phyloP scores from a whole-genome alignment of 371 early-diverging fungal species.

The Mortierella sp. region DNA sequence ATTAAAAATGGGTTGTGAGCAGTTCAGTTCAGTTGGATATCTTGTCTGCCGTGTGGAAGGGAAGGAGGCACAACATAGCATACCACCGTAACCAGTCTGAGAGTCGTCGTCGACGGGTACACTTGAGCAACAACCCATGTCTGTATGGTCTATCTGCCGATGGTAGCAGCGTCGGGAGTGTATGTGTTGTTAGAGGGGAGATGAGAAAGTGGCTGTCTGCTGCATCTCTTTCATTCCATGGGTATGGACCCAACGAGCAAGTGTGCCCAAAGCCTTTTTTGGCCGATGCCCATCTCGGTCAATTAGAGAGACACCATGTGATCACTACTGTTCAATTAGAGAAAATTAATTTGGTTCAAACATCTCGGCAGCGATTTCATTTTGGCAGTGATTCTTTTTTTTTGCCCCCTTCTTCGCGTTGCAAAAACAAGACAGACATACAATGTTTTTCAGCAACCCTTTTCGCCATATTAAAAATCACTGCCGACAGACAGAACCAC shows the following conservation, averaged over 20 bases:
- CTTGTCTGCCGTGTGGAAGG: background rate
- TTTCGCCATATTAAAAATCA: background rate
- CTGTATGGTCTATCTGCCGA: background rate
- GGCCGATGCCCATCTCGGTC: background rate
- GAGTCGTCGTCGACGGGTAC: constrained; percentile 12
- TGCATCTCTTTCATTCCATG: background rate
- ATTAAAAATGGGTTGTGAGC: background rate
- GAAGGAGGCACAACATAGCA: background rate
- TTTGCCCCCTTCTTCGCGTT: background rate
- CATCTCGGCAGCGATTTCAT: constrained; percentile 8
- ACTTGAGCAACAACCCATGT: constrained; percentile 25
- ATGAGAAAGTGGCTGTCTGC: background rate
- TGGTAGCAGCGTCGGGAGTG: background rate
- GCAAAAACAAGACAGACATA: background rate
- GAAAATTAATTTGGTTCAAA: constrained; percentile 6
- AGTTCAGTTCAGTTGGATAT: background rate
- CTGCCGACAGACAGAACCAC: constrained; percentile 1
- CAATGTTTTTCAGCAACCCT: background rate
- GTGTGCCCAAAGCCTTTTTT: background rate
- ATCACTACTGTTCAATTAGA: background rate
- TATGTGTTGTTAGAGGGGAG: background rate
- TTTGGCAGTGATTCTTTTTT: background rate
- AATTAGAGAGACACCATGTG: background rate
- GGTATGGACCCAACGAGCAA: background rate
- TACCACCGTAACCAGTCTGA: constrained; percentile 19